Evolutionary conservation across 257 asterid genomes (phyloP).

Genomic region (Nicotiana obtusifolia): DNA sequence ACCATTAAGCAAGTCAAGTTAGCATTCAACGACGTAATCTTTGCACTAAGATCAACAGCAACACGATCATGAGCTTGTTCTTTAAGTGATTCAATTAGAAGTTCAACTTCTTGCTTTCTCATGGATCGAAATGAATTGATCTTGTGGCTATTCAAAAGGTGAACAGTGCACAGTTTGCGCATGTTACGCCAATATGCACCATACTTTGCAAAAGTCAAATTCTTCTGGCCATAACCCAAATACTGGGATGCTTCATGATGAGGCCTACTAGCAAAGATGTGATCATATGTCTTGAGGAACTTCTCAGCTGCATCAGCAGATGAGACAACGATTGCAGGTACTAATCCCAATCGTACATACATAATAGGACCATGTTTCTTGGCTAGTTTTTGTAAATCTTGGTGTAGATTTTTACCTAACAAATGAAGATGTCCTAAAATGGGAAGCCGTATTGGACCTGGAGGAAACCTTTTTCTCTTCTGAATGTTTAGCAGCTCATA

Average conservation of each 20-base stretch:
- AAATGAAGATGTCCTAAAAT: conserved; percentile 5
- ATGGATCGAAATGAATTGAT: background rate
- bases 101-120: background rate
- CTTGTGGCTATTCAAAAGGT: conserved; percentile 13
- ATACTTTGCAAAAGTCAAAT: background rate
- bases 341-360: background rate
- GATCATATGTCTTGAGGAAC: conserved; percentile 7
- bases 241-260: background rate
- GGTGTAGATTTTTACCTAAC: background rate
- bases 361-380: conserved; percentile 11
- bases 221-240: background rate
- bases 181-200: conserved; percentile 22
- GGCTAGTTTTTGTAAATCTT: conserved; percentile 1
- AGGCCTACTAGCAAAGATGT: conserved; percentile 3
- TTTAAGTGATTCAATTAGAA: background rate
- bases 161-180: conserved; percentile 10
- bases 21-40: background rate
- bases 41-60: background rate
- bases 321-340: background rate
- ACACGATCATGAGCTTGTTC: background rate
- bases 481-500: background rate
- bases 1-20: background rate
- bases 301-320: background rate
- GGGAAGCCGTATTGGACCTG: conserved; percentile 11
- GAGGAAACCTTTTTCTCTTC: background rate